These are phyloP conservation scores for Macroventuria anomochaeta DNA, from an alignment of 2,329 filamentous ascomycete genomes.

Conservation along the genomic window DNA sequence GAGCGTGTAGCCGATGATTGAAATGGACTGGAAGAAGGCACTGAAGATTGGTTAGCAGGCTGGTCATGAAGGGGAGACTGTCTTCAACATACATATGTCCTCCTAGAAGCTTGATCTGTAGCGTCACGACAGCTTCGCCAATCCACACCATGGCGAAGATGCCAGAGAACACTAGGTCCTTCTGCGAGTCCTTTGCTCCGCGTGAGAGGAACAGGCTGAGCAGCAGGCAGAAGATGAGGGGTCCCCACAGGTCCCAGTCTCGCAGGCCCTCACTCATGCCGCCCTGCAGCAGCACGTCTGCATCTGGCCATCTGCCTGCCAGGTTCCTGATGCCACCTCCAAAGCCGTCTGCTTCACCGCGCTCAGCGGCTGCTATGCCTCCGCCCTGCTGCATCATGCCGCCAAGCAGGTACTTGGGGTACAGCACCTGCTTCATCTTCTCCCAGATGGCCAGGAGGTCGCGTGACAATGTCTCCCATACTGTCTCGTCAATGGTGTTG, in stretches of 20 bases:
- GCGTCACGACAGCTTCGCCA: constrained; percentile 93
- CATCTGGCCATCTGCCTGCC: constrained; percentile 71
- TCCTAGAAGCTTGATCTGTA: constrained; percentile 95
- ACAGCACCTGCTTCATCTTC: constrained; percentile 97
- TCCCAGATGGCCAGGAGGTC: constrained; percentile 94
- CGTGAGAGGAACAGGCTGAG: constrained; percentile 88
- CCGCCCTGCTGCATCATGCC: constrained; percentile 66
- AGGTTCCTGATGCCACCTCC: constrained; percentile 59
- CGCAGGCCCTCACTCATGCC: constrained; percentile 87
- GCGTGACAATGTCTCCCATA: constrained; percentile 95
- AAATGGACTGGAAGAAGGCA: constrained; percentile 96
- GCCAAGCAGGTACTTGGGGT: constrained; percentile 88
- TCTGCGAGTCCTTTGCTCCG: constrained; percentile 78
- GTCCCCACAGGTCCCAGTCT: constrained; percentile 99
- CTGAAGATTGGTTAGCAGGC: constrained; percentile 58
- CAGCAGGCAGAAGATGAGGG: constrained; percentile 89
- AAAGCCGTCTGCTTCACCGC: constrained; percentile 57
- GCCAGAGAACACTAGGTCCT: constrained; percentile 88
- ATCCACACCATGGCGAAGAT: constrained; percentile 98
- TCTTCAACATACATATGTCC: constrained; percentile 84
- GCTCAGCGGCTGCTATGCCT: constrained; percentile 64
- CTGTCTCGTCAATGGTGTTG: constrained; percentile 95
- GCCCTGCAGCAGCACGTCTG: constrained; percentile 68
- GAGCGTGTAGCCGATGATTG: constrained; percentile 97
- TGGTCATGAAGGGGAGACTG: not conserved